These are phyloP conservation scores for Groenewaldozyma salmanticensis DNA, from an alignment of 805 yeast genomes.

Conservation along the genomic window DNA sequence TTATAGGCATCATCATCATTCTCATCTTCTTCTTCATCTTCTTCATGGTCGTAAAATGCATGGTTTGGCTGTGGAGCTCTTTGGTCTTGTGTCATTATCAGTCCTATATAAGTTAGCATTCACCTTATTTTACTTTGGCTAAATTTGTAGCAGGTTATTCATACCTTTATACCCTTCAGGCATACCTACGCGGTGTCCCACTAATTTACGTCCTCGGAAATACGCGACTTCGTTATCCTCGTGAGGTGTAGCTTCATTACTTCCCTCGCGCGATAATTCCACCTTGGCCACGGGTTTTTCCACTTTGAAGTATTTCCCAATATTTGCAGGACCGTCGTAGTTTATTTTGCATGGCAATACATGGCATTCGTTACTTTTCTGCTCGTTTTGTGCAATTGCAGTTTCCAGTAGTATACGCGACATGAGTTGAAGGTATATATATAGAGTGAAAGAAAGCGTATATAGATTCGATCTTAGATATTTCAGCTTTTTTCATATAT, in stretches of 20 bases:
- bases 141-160: no score
- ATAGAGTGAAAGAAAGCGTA: no score
- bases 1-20: background rate
- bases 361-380: background rate
- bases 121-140: background rate
- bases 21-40: background rate
- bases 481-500: no score
- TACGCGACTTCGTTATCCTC: background rate
- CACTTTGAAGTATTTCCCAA: background rate
- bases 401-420: background rate
- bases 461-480: no score
- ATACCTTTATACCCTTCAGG: background rate
- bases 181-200: background rate
- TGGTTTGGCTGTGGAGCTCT: no score
- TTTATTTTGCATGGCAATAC: background rate
- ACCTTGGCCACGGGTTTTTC: no score
- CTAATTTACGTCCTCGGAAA: background rate
- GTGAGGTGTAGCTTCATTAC: background rate
- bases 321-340: background rate
- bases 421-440: no score
- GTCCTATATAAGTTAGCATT: background rate
- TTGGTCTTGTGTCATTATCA: no score
- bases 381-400: background rate
- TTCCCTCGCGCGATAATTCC: background rate
- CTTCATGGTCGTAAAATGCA: background rate